These are phyloP conservation scores for Capsaspora owczarzaki DNA, from an alignment of 78 protist genomes.

Conservation along the genomic window DNA sequence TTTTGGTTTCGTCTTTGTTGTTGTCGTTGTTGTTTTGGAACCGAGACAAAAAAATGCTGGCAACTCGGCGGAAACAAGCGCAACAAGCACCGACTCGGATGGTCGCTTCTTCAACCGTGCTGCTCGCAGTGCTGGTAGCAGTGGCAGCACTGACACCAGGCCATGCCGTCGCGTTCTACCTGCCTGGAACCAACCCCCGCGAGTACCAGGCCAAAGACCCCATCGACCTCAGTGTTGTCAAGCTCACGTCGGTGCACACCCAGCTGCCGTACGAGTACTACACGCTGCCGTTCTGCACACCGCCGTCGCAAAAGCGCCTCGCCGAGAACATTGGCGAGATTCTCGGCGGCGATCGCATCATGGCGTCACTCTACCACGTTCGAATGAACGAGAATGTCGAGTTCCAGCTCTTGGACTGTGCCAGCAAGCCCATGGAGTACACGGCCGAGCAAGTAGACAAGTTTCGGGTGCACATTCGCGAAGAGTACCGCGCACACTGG, in stretches of 20 bases:
- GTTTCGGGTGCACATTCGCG: not conserved
- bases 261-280: conserved; percentile 74
- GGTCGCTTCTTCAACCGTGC: not conserved
- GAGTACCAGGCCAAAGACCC: not conserved
- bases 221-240: not conserved
- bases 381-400: not conserved
- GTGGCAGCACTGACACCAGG: not conserved
- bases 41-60: too few species aligned
- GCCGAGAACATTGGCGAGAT: conserved; percentile 78
- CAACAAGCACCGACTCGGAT: not conserved
- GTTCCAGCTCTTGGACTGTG: not conserved
- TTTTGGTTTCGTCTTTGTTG: too few species aligned
- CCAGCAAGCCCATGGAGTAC: not conserved
- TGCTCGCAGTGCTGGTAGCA: not conserved
- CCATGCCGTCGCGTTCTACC: not conserved
- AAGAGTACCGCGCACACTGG: conserved; percentile 24
- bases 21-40: too few species aligned
- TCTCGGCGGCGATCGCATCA: conserved; percentile 69
- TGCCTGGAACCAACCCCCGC: not conserved
- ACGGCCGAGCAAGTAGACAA: not conserved
- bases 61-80: too few species aligned
- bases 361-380: conserved; percentile 51
- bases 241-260: not conserved
- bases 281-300: conserved; percentile 56
- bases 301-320: not conserved